A percentile compares a stretch with the other conserved stretches of the same genome.
Evolutionary conservation across 257 asterid genomes (phyloP).

Genomic region (Ocimum tenuiflorum): DNA sequence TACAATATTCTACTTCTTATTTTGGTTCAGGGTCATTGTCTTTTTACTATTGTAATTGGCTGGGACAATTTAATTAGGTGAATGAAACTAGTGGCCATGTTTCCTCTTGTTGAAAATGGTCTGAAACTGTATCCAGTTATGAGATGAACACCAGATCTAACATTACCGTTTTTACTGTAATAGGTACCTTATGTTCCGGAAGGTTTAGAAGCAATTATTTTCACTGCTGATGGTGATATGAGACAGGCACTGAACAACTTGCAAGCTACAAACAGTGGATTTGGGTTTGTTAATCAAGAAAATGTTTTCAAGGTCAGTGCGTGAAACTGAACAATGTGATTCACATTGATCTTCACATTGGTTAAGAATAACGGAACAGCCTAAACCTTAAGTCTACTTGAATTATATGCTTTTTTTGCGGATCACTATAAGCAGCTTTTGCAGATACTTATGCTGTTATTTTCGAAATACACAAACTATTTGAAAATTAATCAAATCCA

Average conservation of each 20-base stretch:
- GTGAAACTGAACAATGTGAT: neutral
- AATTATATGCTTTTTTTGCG: too few species aligned
- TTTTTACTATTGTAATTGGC: neutral
- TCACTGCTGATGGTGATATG: conserved; percentile 99
- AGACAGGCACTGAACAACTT: conserved; percentile 93
- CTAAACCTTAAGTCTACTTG: too few species aligned
- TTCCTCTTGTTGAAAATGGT: neutral
- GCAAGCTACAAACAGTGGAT: conserved; percentile 96
- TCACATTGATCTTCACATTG: neutral
- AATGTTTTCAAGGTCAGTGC: conserved; percentile 85
- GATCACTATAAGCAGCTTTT: too few species aligned
- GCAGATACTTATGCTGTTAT: too few species aligned
- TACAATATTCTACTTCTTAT: neutral
- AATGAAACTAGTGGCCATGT: neutral
- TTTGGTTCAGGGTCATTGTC: neutral
- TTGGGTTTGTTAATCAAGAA: conserved; percentile 91
- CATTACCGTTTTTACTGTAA: neutral
- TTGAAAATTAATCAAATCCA: too few species aligned
- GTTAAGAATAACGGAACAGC: neutral
- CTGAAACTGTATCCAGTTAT: neutral
- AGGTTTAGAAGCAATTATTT: conserved; percentile 95
- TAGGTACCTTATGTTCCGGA: conserved; percentile 93
- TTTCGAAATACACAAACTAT: too few species aligned
- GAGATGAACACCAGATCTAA: neutral
- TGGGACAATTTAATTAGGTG: neutral